Conservation (phyloP, 169 alveolate species). For the Toxoplasma gondii region DNA sequence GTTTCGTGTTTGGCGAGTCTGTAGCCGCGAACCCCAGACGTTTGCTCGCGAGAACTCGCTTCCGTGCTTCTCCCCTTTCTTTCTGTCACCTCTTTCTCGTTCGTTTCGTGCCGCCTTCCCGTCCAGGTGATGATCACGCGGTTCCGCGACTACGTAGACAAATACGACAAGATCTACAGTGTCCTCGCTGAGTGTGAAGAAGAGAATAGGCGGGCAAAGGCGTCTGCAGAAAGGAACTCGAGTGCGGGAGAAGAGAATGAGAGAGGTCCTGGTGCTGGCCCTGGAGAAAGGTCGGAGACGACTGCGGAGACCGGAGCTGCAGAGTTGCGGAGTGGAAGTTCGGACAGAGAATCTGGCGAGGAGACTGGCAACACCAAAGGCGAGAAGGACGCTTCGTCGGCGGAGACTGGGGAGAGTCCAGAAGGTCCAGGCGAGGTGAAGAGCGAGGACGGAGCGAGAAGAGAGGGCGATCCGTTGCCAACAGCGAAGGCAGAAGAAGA, state of each 20-base stretch:
- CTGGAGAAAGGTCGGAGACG: too few species aligned
- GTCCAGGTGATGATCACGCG: constrained; percentile 51
- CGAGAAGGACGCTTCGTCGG: too few species aligned
- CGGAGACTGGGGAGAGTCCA: too few species aligned
- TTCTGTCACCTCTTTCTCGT: background rate
- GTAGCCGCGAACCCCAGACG: background rate
- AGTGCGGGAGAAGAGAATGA: background rate
- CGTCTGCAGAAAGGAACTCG: background rate
- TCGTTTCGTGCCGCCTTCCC: background rate
- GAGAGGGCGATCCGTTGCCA: too few species aligned
- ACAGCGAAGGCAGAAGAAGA: too few species aligned
- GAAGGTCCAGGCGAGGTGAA: too few species aligned
- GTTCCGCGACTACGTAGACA: constrained; percentile 40
- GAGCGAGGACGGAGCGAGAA: too few species aligned
- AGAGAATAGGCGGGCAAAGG: background rate
- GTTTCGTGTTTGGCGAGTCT: background rate
- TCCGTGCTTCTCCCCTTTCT: background rate
- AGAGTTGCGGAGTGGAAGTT: too few species aligned
- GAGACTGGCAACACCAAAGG: too few species aligned
- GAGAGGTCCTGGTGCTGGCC: too few species aligned
- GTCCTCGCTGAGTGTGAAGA: background rate
- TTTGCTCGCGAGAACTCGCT: background rate
- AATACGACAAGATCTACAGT: constrained; percentile 41
- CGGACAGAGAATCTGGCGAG: too few species aligned
- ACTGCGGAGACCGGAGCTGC: too few species aligned